These are phyloP conservation scores for Boletus bicolor DNA, from an alignment of 768 basidiomycete genomes.

Conservation along the genomic window DNA sequence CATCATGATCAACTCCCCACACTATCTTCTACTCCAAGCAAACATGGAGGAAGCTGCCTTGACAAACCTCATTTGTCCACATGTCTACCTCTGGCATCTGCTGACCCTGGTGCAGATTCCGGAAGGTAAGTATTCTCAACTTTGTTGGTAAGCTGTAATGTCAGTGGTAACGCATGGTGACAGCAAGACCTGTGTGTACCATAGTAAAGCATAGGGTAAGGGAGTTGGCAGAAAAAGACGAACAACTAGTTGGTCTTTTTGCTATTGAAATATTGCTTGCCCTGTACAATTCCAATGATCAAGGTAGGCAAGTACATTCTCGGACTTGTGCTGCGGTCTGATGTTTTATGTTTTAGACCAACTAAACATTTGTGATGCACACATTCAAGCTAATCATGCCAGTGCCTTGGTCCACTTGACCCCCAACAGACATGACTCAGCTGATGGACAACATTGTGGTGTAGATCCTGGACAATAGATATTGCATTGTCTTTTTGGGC, in stretches of 20 bases:
- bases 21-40: no score
- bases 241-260: conserved; percentile 13
- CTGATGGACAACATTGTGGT: background rate
- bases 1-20: no score
- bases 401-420: conserved; percentile 9
- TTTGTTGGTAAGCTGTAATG: background rate
- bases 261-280: conserved; percentile 20
- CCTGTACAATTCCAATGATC: conserved; percentile 5
- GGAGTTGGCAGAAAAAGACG: conserved; percentile 9
- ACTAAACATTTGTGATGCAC: conserved; percentile 4
- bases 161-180: background rate
- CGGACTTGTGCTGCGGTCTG: background rate
- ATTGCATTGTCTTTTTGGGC: conserved; percentile 17
- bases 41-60: no score
- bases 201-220: conserved; percentile 13
- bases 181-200: background rate
- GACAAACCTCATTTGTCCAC: no score
- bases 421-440: background rate
- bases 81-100: background rate
- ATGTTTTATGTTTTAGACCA: background rate
- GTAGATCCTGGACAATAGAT: background rate
- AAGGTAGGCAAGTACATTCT: background rate
- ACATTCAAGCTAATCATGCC: conserved; percentile 19
- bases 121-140: conserved; percentile 8
- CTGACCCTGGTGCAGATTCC: conserved; percentile 14